Evolutionary conservation across 306 rosid genomes (phyloP).

Genomic region (Acacia acuminata): DNA sequence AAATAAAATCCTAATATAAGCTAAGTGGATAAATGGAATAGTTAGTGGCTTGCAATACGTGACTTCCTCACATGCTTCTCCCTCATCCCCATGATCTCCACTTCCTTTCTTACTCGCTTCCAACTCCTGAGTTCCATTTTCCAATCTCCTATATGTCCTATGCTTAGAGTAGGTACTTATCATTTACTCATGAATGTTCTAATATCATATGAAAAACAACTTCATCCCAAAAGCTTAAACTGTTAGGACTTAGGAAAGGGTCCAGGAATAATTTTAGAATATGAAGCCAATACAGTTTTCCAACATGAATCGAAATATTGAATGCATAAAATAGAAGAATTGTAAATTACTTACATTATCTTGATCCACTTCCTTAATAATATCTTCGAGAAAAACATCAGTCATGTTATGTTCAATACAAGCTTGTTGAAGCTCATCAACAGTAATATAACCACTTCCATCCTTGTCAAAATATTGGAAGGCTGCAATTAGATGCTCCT

Average conservation of each 20-base stretch:
- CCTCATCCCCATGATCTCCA: background rate
- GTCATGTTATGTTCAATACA: constrained; percentile 87
- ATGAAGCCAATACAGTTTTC: constrained; percentile 21
- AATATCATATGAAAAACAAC: background rate
- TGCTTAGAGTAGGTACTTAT: background rate
- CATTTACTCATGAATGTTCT: background rate
- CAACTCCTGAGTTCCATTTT: background rate
- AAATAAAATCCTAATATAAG: background rate
- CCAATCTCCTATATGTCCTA: background rate
- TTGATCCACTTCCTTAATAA: constrained; percentile 92
- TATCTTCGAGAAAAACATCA: constrained; percentile 83
- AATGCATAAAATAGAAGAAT: constrained; percentile 4
- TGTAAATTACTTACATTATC: constrained; percentile 74
- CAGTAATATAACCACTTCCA: constrained; percentile 92
- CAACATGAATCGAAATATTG: background rate
- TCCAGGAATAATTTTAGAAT: background rate
- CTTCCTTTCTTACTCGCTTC: background rate
- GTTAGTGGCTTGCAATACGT: background rate
- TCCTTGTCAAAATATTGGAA: constrained; percentile 93
- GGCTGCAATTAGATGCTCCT: constrained; percentile 94
- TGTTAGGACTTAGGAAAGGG: background rate
- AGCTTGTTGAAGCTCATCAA: constrained; percentile 97
- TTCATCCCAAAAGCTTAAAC: background rate
- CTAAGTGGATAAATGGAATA: background rate
- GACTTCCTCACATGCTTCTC: background rate